Conservation (phyloP, 352 stramenopile species). For the Phytopythium vexans region DNA sequence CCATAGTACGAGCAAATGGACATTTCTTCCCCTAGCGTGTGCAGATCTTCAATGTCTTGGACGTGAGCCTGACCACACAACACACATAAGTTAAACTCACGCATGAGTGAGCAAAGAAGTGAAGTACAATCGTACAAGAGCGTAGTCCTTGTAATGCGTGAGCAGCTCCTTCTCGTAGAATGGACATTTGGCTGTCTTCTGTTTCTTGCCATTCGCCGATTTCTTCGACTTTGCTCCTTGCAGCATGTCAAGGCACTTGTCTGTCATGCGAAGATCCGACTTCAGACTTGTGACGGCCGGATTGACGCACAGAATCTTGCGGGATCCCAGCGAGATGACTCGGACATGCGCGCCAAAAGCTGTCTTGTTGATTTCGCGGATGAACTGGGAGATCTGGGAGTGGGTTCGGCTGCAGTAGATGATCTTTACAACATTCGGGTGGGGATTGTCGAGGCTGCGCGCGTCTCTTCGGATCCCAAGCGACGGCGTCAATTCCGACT, state of each 20-base stretch:
- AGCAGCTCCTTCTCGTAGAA: constrained; percentile 82
- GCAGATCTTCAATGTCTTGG: constrained; percentile 97
- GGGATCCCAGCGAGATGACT: constrained; percentile 76
- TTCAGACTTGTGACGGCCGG: constrained; percentile 55
- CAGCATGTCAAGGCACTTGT: constrained; percentile 86
- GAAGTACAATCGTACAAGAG: constrained; percentile 39
- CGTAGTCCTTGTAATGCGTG: constrained; percentile 71
- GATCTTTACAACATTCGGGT: constrained; percentile 56
- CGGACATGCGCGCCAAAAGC: constrained; percentile 64
- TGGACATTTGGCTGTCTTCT: constrained; percentile 65
- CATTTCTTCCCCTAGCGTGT: constrained; percentile 85
- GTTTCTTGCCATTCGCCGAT: constrained; percentile 31
- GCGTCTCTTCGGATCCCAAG: constrained; percentile 8
- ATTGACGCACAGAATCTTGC: constrained; percentile 85
- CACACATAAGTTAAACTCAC: neutral
- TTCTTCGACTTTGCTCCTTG: constrained; percentile 59
- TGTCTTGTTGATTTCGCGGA: constrained; percentile 86
- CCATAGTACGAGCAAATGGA: constrained; percentile 98
- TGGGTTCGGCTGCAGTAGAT: constrained; percentile 91
- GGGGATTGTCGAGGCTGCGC: constrained; percentile 27
- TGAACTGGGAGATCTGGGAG: constrained; percentile 88
- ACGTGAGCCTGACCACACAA: constrained; percentile 52
- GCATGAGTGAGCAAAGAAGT: constrained; percentile 3
- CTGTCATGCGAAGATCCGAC: constrained; percentile 79
- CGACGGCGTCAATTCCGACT: constrained; percentile 9